Conservation (phyloP, 768 basidiomycete species). For the Cyclocybe aegerita region DNA sequence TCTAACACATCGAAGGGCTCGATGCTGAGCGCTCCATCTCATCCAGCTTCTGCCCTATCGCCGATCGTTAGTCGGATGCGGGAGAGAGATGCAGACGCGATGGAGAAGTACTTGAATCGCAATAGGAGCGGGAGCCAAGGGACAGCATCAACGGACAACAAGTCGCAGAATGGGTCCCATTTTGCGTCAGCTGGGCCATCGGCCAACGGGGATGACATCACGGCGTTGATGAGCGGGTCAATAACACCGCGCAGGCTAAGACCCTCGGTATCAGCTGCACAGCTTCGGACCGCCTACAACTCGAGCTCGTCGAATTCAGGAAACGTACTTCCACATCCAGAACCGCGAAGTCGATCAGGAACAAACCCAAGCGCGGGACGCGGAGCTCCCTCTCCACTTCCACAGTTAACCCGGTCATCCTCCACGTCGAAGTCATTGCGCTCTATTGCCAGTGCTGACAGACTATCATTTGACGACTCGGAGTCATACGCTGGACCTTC, state of each 20-base stretch:
- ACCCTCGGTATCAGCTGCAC: slow-evolving; percentile 78
- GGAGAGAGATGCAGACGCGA: slow-evolving; percentile 83
- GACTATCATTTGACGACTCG: slow-evolving; percentile 41
- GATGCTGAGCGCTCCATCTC: slow-evolving; percentile 33
- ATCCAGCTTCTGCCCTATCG: slow-evolving; percentile 54
- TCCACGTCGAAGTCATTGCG: slow-evolving; percentile 57
- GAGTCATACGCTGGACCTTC: slow-evolving; percentile 64
- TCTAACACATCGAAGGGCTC: slow-evolving; percentile 34
- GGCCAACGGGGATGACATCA: slow-evolving; percentile 54
- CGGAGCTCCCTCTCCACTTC: slow-evolving; percentile 40
- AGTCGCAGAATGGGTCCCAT: slow-evolving; percentile 56
- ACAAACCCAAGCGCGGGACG: slow-evolving; percentile 58
- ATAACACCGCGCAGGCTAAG: slow-evolving; percentile 63
- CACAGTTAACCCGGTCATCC: slow-evolving; percentile 49
- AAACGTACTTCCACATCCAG: slow-evolving; percentile 34
- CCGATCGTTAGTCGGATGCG: slow-evolving; percentile 80
- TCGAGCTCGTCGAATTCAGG: slow-evolving; percentile 27
- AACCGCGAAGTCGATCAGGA: slow-evolving; percentile 62
- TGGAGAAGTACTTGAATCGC: slow-evolving; percentile 81
- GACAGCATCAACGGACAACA: slow-evolving; percentile 70
- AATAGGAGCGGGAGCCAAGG: slow-evolving; percentile 82
- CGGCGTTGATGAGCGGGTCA: slow-evolving; percentile 47
- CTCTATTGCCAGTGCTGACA: slow-evolving; percentile 33
- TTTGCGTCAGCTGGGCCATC: slow-evolving; percentile 51
- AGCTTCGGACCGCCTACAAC: slow-evolving; percentile 57